A percentile compares a stretch with the other conserved stretches of the same genome.
Conservation (phyloP, 441 rosid genomes). For the Metrosideros polymorpha region DNA sequence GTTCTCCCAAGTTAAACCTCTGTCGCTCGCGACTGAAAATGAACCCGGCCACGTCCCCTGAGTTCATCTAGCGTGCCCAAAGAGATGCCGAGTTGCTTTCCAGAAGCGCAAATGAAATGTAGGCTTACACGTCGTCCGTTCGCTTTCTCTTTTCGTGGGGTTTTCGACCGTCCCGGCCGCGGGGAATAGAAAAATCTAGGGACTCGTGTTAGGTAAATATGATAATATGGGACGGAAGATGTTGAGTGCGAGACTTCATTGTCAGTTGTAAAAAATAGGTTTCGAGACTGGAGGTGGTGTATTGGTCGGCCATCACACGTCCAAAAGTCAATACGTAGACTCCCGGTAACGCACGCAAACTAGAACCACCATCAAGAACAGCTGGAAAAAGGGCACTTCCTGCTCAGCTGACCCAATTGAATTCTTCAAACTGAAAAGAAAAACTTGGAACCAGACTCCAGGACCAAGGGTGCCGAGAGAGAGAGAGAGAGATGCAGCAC, state of each 20-base stretch:
- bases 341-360: neutral
- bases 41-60: neutral
- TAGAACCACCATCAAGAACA: neutral
- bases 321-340: neutral
- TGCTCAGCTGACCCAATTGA: neutral
- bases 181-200: neutral
- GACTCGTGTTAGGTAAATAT: neutral
- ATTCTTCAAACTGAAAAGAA: neutral
- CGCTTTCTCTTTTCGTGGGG: neutral
- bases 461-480: neutral
- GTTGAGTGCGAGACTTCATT: neutral
- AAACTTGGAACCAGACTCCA: neutral
- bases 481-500: neutral
- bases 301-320: neutral
- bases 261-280: neutral
- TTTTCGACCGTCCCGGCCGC: neutral
- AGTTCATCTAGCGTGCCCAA: neutral
- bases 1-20: neutral
- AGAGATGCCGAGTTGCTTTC: neutral
- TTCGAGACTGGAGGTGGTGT: neutral
- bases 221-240: neutral
- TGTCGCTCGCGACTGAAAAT: neutral
- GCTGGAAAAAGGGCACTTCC: neutral
- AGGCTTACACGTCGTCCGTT: neutral
- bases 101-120: neutral